Evolutionary conservation across 2,329 filamentous ascomycete genomes (phyloP), one percentile per base, ranked within the genome.

Genomic region (Cladosporium sp.): DNA sequence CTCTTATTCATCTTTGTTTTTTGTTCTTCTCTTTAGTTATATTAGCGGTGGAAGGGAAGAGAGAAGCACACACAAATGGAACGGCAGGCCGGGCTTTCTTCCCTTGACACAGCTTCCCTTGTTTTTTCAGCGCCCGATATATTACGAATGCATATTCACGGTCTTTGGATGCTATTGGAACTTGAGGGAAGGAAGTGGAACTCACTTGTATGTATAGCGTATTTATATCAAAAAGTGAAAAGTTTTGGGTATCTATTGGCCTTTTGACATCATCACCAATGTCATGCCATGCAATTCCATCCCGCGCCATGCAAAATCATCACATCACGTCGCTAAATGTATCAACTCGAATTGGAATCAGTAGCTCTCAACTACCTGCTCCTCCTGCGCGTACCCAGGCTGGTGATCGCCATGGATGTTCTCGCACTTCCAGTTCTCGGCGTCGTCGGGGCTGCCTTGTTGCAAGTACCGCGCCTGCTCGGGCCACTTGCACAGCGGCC

Each of bases 401-500:
- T 63, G 49, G 14, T 53, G 46, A 2, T 31, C 35, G 10, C 61
- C 61, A 23, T 63, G 50, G 10, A 65, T 31, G 0, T 11, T 31
- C 62, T 67, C 67, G 64, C 74, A 77, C 62, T 62, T 66, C 76
- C 76, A 78, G 62, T 67, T 75, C 57, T 65, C 66, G 7, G 74
- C 70, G 58, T 65, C 62, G 67, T 77, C 67, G 23, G 71, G 67
- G 69, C 74, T 67, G 4, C 75, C 75, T 16, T 40, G 23, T 8
- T 72, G 72, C 28, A 60, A 50, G 67, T 72, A 78, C 65, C 67
- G 66, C 16, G 74, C 72, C 67, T 73, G 69, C 66, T 71, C 68
- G 5, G 77, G 77, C 52, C 71, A 78, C 57, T 71, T 70, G 67
- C 77, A 78, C 18, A 78, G n/a, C 46, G 75, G 74, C 49, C 77